Evolutionary conservation across 768 basidiomycete species (phyloP), one percentile per base, ranked within the genome.

Genomic region (Podaxis pistillaris): DNA sequence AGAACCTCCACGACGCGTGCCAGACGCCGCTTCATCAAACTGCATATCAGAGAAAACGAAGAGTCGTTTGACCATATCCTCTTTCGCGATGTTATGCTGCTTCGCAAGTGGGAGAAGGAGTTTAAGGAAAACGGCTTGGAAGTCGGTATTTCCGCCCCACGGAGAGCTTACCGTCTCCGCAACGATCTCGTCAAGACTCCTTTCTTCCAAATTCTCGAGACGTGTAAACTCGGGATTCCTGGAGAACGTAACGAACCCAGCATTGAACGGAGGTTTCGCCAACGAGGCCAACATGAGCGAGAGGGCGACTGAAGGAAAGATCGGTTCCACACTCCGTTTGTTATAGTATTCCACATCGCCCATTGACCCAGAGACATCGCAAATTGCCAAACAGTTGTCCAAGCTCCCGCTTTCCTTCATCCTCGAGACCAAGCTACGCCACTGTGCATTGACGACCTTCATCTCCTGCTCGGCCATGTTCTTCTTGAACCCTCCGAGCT

Each of bases 41-140:
- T 90, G 89, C 90, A 91, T 91, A 69, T 91, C 89, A 2, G 84
- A 83, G 70, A 93, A 91, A 47, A 91, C 79, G 69, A 92, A 91
- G 0, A 91, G 73, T 4, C 87, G 82, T 75, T 88, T 86, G 74
- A 91, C 81, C 89, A 91, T 90, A 52, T 90, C 83, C 56, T 87
- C 87, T 60, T 78, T 81, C 56, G 77, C 75, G n/a, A 93, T 73
- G 0, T 83, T 76, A 66, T 88, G 73, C 69, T 77, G 67, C 62
- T 83, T 67, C 6, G 89, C 89, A 7, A 86, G 80, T 0, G 86
- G 85, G 17, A 91, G 81, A 12, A 91, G 75, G 37, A 91, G 79
- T 15, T 84, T 72, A 49, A 83, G 68, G 71, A 93, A 88, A 17
- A 89, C 83, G 0, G 84, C 81, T 36, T 83, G 72, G 33, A 89